Percentiles rank a stretch among this genome's conserved stretches.
phyloP scores from a whole-genome alignment of 2,329 filamentous ascomycete species.

The Phaeophleospora eucalypticola region DNA sequence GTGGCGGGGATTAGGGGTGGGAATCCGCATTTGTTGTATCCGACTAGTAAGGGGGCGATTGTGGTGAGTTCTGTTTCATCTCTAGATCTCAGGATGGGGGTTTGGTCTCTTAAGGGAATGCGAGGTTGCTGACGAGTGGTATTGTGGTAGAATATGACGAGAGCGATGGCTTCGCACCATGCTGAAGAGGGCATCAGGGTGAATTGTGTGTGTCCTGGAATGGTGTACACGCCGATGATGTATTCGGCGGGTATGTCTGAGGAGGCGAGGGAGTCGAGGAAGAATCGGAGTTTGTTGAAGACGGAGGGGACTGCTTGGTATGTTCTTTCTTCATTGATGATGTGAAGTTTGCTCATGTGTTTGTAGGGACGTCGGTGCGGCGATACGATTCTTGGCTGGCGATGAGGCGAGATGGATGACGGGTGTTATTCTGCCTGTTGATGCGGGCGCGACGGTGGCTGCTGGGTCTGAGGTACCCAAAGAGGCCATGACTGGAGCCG shows the following conservation, averaged over 20 bases:
- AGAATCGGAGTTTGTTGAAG: slow-evolving; percentile 48
- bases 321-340: neutral
- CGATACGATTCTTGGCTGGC: slow-evolving; percentile 50
- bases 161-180: slow-evolving; percentile 55
- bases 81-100: neutral
- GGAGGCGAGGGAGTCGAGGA: slow-evolving; percentile 47
- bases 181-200: slow-evolving; percentile 49
- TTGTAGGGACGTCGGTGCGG: slow-evolving; percentile 45
- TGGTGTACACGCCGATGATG: slow-evolving; percentile 41
- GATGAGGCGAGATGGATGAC: slow-evolving; percentile 50
- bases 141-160: slow-evolving; percentile 45
- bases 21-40: slow-evolving; percentile 52
- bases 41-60: slow-evolving; percentile 52
- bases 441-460: slow-evolving; percentile 45
- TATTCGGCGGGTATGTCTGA: slow-evolving; percentile 49
- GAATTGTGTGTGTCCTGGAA: slow-evolving; percentile 52
- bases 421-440: slow-evolving; percentile 46
- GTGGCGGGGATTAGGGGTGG: slow-evolving; percentile 56
- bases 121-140: neutral
- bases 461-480: slow-evolving; percentile 40
- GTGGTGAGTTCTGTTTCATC: slow-evolving; percentile 32
- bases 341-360: slow-evolving; percentile 31
- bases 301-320: slow-evolving; percentile 52
- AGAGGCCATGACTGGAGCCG: slow-evolving; percentile 4
- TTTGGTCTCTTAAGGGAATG: no score